These are phyloP conservation scores for Claviceps citrina DNA, from an alignment of 2,329 filamentous ascomycete genomes.

Conservation along the genomic window DNA sequence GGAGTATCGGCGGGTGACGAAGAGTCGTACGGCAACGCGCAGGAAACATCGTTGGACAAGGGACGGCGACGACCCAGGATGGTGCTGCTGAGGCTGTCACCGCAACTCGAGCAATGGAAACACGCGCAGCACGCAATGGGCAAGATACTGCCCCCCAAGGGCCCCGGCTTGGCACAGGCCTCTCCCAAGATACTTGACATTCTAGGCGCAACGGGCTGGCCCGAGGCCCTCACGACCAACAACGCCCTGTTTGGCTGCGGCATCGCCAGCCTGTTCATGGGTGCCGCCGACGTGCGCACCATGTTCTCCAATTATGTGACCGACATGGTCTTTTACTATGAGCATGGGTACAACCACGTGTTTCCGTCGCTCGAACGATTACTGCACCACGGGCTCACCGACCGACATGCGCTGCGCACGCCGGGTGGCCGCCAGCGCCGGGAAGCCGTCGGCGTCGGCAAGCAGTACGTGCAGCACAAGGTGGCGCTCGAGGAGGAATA, in stretches of 20 bases:
- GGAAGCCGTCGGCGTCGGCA: conserved; percentile 7
- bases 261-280: conserved; percentile 9
- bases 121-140: conserved; percentile 7
- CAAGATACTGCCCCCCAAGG: conserved; percentile 10
- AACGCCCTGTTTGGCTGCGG: conserved; percentile 11
- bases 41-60: neutral
- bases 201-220: conserved; percentile 8
- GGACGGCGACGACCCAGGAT: conserved; percentile 6
- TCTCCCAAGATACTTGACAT: conserved; percentile 6
- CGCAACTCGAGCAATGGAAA: conserved; percentile 10
- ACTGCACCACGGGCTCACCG: conserved; percentile 7
- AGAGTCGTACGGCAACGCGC: neutral
- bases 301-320: conserved; percentile 13
- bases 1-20: neutral
- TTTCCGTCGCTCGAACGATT: conserved; percentile 9
- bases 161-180: conserved; percentile 6
- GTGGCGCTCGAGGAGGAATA: conserved; percentile 7
- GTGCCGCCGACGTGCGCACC: conserved; percentile 8
- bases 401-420: conserved; percentile 8
- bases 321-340: conserved; percentile 12
- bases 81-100: conserved; percentile 8
- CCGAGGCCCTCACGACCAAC: conserved; percentile 7
- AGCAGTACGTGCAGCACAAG: conserved; percentile 9
- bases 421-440: conserved; percentile 9
- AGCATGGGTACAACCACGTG: conserved; percentile 11